Base-by-base conservation (phyloP, 768 basidiomycete species). In the Austroboletus festivus region DNA sequence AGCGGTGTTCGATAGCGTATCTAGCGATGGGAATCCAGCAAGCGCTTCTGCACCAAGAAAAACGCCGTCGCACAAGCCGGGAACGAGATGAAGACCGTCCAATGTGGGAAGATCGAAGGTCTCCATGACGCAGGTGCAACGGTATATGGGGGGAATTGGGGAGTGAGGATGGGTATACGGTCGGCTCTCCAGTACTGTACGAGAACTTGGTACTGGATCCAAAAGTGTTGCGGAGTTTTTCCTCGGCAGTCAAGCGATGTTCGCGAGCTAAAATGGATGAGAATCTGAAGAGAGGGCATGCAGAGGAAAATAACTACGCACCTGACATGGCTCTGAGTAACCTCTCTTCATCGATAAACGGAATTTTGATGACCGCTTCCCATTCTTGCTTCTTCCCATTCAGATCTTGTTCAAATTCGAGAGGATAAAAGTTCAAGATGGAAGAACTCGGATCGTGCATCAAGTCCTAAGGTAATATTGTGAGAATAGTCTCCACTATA, bases 351-450 rank as follows among this genome's bases (percentile, higher is more conserved):
- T 96, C 85, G 51, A 99, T 97, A 68, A 99, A 99, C 0, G 96
- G 96, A 56, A 99, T 97, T 72, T 98, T 98, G 46, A 99, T 93
- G 43, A 98, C 82, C 0, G 96, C 95, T 67, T 99, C 96, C 96
- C 96, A 99, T 21, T 97, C 95, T 57, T 88, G 85, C 65, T 93
- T 98, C 79, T 99, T 99, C 26, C 96, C 96, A 57, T 99, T 98
- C 62, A 96, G 69, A 71, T 99, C 96, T 55, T 80, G 83, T 55
- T 91, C 93, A 56, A 98, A 98, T 44, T 93, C 85, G 15, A 74
- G 55, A 3, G 96, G 96, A 65, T 99, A 99, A 73, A 98, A 98
- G 62, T 95, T 91, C 41, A 91, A 64, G 57, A 99, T 96, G 0
- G 91, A 80, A 3, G 95, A 98, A 52, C 78, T 84, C 2, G 81